Evolutionary conservation across 768 basidiomycete genomes (phyloP).

Genomic region (Leucosporidium scottii): DNA sequence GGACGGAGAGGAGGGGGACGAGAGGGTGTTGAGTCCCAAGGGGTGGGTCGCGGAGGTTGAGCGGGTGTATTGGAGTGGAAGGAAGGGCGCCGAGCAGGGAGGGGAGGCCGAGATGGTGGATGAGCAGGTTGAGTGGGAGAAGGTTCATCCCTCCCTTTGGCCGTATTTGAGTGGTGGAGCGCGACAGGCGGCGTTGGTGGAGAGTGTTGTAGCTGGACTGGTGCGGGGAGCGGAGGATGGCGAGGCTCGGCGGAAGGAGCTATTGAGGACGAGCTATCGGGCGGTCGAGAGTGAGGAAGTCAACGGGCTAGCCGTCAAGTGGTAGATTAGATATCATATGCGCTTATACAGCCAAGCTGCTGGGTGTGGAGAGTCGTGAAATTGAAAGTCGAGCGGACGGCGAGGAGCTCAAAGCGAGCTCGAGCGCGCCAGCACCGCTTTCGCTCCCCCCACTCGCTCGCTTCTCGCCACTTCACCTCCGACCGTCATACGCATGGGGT

Average conservation of each 20-base stretch:
- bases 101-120: no score
- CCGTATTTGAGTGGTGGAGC: constrained; percentile 11
- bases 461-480: no score
- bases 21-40: constrained; percentile 32
- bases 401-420: no score
- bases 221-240: background rate
- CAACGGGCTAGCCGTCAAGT: constrained; percentile 38
- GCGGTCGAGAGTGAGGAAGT: constrained; percentile 37
- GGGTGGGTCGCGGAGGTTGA: constrained; percentile 38
- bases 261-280: constrained; percentile 34
- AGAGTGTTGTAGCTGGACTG: background rate
- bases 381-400: no score
- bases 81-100: background rate
- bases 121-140: background rate
- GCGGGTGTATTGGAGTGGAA: constrained; percentile 29
- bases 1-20: constrained; percentile 5
- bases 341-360: no score
- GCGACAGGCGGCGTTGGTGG: background rate
- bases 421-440: no score
- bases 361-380: no score
- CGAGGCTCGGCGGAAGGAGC: background rate
- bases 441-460: no score
- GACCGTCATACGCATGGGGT: no score
- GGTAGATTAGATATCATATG: constrained; percentile 15
- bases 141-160: constrained; percentile 13